Percentiles rank a stretch among this genome's conserved stretches.
Conservation (phyloP, 257 asterid genomes). For the Verbena officinalis region DNA sequence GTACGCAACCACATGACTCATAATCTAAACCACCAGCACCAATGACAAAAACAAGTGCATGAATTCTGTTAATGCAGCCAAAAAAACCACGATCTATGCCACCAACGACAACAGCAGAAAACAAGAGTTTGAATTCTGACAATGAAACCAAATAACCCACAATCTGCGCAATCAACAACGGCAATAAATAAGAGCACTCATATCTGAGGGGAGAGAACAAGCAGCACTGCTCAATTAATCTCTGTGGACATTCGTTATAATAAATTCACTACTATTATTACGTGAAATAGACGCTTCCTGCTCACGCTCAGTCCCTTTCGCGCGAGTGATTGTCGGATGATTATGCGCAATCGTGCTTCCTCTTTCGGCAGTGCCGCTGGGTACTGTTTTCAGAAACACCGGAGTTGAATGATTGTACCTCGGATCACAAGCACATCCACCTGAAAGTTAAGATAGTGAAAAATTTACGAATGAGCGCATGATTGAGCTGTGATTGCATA, state of each 20-base stretch:
- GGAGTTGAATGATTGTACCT: conserved; percentile 22
- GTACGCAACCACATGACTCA: conserved; percentile 10
- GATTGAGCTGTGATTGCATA: not conserved
- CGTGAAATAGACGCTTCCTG: conserved; percentile 60
- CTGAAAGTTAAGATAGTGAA: conserved; percentile 38
- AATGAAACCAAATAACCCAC: not conserved
- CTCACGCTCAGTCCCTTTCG: conserved; percentile 65
- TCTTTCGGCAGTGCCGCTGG: conserved; percentile 15
- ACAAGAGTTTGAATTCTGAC: not conserved
- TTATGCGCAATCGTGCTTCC: conserved; percentile 15
- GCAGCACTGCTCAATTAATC: not conserved
- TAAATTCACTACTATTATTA: conserved; percentile 27
- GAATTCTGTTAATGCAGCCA: not conserved
- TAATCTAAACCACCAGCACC: not conserved
- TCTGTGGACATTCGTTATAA: not conserved
- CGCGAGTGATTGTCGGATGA: conserved; percentile 40
- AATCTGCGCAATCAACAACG: not conserved
- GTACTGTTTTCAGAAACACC: conserved; percentile 5
- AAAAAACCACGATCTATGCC: not conserved
- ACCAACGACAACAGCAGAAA: not conserved
- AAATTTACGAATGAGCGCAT: not conserved
- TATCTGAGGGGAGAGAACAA: not conserved
- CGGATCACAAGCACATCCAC: conserved; percentile 36
- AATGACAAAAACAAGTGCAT: not conserved
- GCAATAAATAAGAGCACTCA: not conserved